Base-by-base conservation (phyloP, 495 filamentous ascomycete genomes). In the Aspergillus conjunctus region DNA sequence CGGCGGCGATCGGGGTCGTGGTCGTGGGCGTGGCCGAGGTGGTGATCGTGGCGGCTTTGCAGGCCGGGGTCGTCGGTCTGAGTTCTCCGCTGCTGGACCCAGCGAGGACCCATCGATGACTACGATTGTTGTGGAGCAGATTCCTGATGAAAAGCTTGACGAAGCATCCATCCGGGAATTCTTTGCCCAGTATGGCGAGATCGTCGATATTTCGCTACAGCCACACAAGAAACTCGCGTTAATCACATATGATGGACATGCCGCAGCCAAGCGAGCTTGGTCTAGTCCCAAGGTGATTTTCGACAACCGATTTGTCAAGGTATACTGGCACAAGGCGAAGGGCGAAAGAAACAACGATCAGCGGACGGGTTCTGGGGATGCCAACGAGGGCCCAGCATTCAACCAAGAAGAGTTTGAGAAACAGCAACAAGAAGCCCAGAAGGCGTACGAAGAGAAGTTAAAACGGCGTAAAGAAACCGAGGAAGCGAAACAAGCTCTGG, bases 301-400 rank as follows among this genome's bases (percentile, higher is more conserved):
- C 66, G 92, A 97, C 62, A 98, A 98, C 63, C 83, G 94, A 18
- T 98, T 98, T 66, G 94, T 98, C 46, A 98, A 97, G 70, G 92
- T 98, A 6, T 98, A 92, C 67, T 98, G 94, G 94, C 83, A 90
- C 71, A 93, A 90, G 63, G 83, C 87, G 18, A 76, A 76, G 33
- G 68, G 74, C 6, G 75, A 80, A 18, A 68, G 62, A 41, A 75
- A 73, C 39, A 68, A 66, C 31, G 70, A 54, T 52, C 70, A 64
- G 37, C 70, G 61, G 49, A 63, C 67, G 14, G 44, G 33, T 20
- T 56, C 59, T 51, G 43, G 43, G 15, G 69, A 60, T 30, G 44
- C 68, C 21, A 64, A 63, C 21, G 76, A 79, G 37, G 82, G 86
- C 31, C 73, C 81, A 6, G 77, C 84, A 49, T 85, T 96, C 54